Evolutionary conservation across 73 alveolate species (phyloP).

Genomic region (Durusdinium trenchii): DNA sequence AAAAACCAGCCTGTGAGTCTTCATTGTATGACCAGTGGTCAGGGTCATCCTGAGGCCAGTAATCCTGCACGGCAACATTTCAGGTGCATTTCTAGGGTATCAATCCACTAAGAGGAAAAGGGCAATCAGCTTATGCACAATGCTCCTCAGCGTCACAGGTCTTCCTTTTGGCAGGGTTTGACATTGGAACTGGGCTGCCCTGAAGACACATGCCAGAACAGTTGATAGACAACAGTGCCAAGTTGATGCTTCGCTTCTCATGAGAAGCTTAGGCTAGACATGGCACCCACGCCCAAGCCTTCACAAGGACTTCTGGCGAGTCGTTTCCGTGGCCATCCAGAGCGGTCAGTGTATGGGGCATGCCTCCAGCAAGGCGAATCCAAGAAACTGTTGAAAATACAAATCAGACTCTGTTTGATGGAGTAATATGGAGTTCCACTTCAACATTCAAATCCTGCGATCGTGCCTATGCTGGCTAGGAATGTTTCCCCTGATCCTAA

Average conservation of each 20-base stretch:
- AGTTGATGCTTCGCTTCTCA: neutral
- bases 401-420: neutral
- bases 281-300: neutral
- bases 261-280: neutral
- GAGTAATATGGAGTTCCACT: neutral
- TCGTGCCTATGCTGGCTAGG: neutral
- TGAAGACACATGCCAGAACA: neutral
- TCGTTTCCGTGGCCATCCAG: no score
- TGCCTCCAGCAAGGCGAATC: neutral
- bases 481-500: no score
- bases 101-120: neutral
- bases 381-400: neutral
- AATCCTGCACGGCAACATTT: neutral
- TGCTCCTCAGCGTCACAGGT: neutral
- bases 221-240: neutral
- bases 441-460: neutral
- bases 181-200: neutral
- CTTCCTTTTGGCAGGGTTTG: neutral
- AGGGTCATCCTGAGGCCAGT: slow-evolving; percentile 11
- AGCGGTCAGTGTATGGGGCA: neutral
- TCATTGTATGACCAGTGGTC: neutral
- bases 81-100: no score
- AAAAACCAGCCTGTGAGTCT: neutral
- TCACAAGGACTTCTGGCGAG: no score
- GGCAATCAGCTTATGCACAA: neutral